phyloP scores from a whole-genome alignment of 495 filamentous ascomycete genomes.

The Lophium mytilinum region DNA sequence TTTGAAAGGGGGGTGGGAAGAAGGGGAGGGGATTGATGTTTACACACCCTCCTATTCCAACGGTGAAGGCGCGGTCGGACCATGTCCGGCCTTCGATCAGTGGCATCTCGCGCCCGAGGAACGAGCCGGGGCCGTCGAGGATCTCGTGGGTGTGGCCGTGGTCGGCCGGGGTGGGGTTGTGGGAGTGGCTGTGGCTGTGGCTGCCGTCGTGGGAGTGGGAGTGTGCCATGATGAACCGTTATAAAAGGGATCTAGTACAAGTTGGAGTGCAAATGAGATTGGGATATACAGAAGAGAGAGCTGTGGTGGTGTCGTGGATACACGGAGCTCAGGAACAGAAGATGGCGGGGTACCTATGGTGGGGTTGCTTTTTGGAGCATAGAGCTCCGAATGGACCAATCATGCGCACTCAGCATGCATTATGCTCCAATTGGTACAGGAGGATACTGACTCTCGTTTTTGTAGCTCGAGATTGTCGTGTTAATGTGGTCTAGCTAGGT shows the following conservation, averaged over 20 bases:
- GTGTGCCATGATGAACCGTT: slow-evolving; percentile 1
- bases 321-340: too few species aligned
- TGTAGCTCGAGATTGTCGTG: too few species aligned
- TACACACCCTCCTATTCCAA: slow-evolving; percentile 91
- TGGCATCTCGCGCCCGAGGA: slow-evolving; percentile 84
- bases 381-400: too few species aligned
- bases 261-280: too few species aligned
- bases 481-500: too few species aligned
- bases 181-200: slow-evolving; percentile 31
- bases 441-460: too few species aligned
- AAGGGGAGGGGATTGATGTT: neutral
- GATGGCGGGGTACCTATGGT: too few species aligned
- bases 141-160: slow-evolving; percentile 96
- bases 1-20: neutral
- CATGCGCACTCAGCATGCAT: too few species aligned
- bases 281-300: too few species aligned
- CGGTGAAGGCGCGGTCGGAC: slow-evolving; percentile 84
- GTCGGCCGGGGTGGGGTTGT: slow-evolving; percentile 46
- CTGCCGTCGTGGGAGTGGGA: slow-evolving; percentile 52
- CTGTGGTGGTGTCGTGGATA: too few species aligned
- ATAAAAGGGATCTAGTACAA: neutral
- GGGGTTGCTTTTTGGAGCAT: too few species aligned
- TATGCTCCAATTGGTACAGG: too few species aligned
- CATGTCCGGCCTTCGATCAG: slow-evolving; percentile 81
- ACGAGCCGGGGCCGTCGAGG: slow-evolving; percentile 88